Conservation (phyloP, 192 early-diverging fungal genomes). For the Phlyctochytrium arcticum region DNA sequence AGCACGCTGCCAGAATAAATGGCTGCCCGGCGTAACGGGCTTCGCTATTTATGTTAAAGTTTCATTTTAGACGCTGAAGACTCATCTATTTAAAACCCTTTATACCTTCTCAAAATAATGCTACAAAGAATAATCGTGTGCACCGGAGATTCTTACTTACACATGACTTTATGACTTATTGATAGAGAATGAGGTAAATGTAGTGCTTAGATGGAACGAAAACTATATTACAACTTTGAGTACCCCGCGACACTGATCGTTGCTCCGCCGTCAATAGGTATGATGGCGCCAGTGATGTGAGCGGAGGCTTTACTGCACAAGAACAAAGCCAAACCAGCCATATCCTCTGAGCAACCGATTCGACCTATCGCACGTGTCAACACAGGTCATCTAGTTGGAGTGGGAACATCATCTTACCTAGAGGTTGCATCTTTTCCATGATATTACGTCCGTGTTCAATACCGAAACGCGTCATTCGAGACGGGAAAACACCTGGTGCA, state of each 20-base stretch:
- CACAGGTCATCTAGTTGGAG: conserved; percentile 43
- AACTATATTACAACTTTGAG: conserved; percentile 25
- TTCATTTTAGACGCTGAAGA: no score
- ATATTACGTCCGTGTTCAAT: conserved; percentile 23
- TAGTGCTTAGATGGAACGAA: no score
- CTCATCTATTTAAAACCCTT: no score
- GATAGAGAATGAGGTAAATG: no score
- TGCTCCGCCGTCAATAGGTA: conserved; percentile 79
- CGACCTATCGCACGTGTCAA: no score
- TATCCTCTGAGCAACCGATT: conserved; percentile 79
- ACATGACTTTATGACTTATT: no score
- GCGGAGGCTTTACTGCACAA: conserved; percentile 69
- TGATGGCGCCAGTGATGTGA: conserved; percentile 78
- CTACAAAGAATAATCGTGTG: no score
- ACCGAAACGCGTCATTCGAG: conserved; percentile 46
- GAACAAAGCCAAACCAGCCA: conserved; percentile 82
- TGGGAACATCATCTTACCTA: conserved; percentile 20
- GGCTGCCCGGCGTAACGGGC: no score
- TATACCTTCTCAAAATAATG: no score
- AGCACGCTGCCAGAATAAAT: no score
- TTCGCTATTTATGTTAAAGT: no score
- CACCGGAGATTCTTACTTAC: no score
- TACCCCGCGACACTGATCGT: conserved; percentile 20
- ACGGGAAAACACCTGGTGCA: conserved; percentile 48
- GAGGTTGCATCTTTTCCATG: conserved; percentile 15